These are phyloP conservation scores for Blastobotrys ciferrii DNA, from an alignment of 1,139 yeast genomes.

Conservation along the genomic window DNA sequence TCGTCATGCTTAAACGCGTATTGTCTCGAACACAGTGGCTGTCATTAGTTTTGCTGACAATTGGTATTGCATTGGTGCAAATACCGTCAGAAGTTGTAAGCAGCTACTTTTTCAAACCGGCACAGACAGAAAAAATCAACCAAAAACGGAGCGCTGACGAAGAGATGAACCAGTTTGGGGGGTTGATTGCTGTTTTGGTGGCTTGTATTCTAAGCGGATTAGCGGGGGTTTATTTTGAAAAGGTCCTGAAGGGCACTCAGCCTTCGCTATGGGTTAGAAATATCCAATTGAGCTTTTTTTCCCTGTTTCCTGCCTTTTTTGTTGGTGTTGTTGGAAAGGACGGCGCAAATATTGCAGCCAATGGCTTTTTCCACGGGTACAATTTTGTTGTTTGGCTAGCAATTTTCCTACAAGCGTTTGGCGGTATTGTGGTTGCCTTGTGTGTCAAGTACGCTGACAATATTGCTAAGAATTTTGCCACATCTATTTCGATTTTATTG, in stretches of 20 bases:
- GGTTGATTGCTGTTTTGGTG: slow-evolving; percentile 39
- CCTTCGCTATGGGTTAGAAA: slow-evolving; percentile 43
- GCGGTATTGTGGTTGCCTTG: slow-evolving; percentile 44
- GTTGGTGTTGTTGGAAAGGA: slow-evolving; percentile 40
- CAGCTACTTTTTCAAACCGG: slow-evolving; percentile 2
- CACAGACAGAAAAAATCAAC: slow-evolving; percentile 2
- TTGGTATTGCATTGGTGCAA: slow-evolving; percentile 44
- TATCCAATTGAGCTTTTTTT: slow-evolving; percentile 41
- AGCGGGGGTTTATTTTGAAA: slow-evolving; percentile 45
- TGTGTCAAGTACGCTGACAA: slow-evolving; percentile 46
- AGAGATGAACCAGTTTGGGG: slow-evolving; percentile 34
- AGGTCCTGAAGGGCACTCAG: slow-evolving; percentile 40
- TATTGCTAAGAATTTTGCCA: slow-evolving; percentile 45
- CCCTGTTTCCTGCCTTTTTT: slow-evolving; percentile 42
- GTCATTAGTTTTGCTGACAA: slow-evolving; percentile 38
- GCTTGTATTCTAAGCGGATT: slow-evolving; percentile 43
- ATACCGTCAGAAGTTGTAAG: slow-evolving; percentile 35
- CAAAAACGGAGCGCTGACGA: slow-evolving; percentile 10
- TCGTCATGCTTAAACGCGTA: slow-evolving; percentile 38
- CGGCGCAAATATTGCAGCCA: slow-evolving; percentile 35
- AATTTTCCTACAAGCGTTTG: slow-evolving; percentile 41
- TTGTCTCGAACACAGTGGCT: slow-evolving; percentile 39
- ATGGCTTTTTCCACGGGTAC: slow-evolving; percentile 43
- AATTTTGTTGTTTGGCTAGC: slow-evolving; percentile 41
- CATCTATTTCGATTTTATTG: slow-evolving; percentile 42